A percentile compares a stretch with the other conserved stretches of the same genome.
Conservation (phyloP, 1,139 yeast species). For the Sugiyamaella pinicola region DNA sequence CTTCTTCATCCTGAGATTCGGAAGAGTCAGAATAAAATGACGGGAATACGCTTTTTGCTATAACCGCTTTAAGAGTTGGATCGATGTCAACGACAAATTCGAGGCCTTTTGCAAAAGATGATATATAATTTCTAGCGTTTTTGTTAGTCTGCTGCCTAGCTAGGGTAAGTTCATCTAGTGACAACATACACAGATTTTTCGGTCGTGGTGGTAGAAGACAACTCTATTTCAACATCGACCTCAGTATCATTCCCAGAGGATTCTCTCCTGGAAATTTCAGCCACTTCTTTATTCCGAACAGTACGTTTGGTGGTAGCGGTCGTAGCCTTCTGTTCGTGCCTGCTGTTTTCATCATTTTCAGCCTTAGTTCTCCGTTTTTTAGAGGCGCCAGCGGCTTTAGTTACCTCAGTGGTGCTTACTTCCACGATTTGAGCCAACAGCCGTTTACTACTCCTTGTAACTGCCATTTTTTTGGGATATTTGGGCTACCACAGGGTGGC, state of each 20-base stretch:
- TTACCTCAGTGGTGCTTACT: slow-evolving; percentile 6
- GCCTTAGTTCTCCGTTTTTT: neutral
- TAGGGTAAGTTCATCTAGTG: neutral
- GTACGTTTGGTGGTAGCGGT: neutral
- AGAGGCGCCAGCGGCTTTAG: neutral
- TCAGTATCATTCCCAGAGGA: neutral
- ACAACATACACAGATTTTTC: neutral
- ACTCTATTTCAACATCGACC: neutral
- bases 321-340: neutral
- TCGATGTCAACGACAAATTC: slow-evolving; percentile 43
- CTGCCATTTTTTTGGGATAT: slow-evolving; percentile 15
- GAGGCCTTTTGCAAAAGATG: slow-evolving; percentile 43
- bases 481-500: too few relatives aligned
- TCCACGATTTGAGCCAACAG: slow-evolving; percentile 6
- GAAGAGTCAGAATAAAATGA: slow-evolving; percentile 26
- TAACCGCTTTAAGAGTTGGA: slow-evolving; percentile 38
- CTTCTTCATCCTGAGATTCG: slow-evolving; percentile 8
- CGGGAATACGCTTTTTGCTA: slow-evolving; percentile 36
- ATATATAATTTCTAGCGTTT: slow-evolving; percentile 26
- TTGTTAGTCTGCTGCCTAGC: neutral
- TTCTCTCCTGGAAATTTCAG: neutral
- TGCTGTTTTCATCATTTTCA: neutral
- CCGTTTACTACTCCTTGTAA: slow-evolving; percentile 17
- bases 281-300: neutral
- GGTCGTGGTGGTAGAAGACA: slow-evolving; percentile 3